Evolutionary conservation across 768 basidiomycete genomes (phyloP), one percentile per base, ranked within the genome.

Genomic region (Gymnopilus junonius): DNA sequence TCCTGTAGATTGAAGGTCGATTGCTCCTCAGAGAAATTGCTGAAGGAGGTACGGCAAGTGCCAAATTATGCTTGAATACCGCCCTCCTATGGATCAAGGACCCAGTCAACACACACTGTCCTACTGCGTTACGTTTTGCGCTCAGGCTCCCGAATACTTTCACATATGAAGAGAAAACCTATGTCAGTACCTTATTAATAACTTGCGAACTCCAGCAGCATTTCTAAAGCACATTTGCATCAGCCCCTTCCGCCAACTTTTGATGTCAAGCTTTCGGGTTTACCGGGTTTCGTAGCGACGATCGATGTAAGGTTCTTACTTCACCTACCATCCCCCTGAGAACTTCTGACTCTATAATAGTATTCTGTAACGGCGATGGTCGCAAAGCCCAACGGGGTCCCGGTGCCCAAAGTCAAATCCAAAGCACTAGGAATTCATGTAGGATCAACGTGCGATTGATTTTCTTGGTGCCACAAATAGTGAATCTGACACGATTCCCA

Each of bases 241-340:
- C 54, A 92, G 91, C 80, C 85, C 45, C 78, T 93, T 23, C 91
- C 91, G 21, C 92, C 91, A 0, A 90, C 85, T 12, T 88, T 86
- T 64, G 79, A 86, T 60, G 85, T 88, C 15, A 89, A 87, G 65
- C 77, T 93, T 17, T 83, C 84, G 12, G 91, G 91, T 3, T 72
- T 92, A 7, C 91, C 91, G 10, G 92, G 91, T 1, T 92, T 93
- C 69, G 77, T 80, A 15, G 90, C 91, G 14, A 82, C 74, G 7
- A 85, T 91, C 56, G 83, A 84, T 62, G 83, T 83, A 69, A 64
- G 76, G 8, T 42, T 17, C 21, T 32, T 58, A 25, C 11, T 8
- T 35, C 11, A 14, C 50, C 34, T 46, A 29, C 21, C 31, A 8
- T 37, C 25, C 10, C 32, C 31, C 48, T 51, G 17, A 58, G 29